Evolutionary conservation across 2,329 filamentous ascomycete genomes (phyloP), one percentile per base, ranked within the genome.

Genomic region (Colletotrichum sp.): DNA sequence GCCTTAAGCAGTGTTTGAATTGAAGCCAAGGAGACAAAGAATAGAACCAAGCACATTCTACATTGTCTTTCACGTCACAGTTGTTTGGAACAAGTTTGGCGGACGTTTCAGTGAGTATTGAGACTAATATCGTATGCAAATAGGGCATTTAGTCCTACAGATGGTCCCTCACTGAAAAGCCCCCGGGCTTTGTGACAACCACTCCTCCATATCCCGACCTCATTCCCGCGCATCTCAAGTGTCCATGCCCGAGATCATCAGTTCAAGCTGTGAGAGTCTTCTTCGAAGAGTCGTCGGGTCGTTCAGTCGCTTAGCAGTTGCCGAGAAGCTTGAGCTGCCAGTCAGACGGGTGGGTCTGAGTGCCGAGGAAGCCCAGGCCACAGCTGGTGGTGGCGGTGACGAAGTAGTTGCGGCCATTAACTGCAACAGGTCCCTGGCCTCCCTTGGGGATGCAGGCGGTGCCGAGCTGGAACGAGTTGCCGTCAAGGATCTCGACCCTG

Each of bases 81-180:
- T 10, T 30, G 4, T 30, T 30, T 5, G 4, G 30, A 30, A 10
- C 3, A 30, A 30, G 30, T 32, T 12, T 48, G 18, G 18, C 18
- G 39, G 0, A 18, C 18, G 0, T 12, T 48, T 0, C 39, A 48
- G 39, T 48, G 39, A 21, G 39, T n/a, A 21, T 48, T 48, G 39
- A 48, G 18, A 48, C 39, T 48, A n/a, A 12, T 6, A 48, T 7
- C 9, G 3, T 48, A n/a, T 7, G 39, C 18, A 48, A 48, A n/a
- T 1, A 48, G 18, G 3, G 1, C 18, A 48, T 0, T n/a, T 2
- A 48, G 18, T 48, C 39, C 0, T 6, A 0, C 9, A n/a, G 18
- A 12, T 1, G 3, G 39, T n/a, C 5, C 18, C 18, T 48, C 39
- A 2, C 39, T n/a, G 18, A n/a, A 12, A n/a, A n/a, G 8, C 1